phyloP scores from a whole-genome alignment of 805 yeast species.

The Cyberlindnera japonica region DNA sequence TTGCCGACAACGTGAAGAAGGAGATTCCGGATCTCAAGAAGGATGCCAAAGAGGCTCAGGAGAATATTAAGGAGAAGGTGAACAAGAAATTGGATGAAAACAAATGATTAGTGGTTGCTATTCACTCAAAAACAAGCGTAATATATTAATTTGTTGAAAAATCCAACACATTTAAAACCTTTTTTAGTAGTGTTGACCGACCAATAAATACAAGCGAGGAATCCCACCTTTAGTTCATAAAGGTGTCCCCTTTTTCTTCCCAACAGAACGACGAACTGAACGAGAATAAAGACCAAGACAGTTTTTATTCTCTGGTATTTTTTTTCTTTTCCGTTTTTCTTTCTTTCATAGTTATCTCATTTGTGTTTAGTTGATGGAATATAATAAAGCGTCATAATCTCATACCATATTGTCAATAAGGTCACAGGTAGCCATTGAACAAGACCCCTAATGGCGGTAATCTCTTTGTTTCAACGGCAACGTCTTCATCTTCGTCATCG shows the following conservation, averaged over 20 bases:
- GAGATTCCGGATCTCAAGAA: constrained; percentile 3
- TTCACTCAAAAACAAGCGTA: neutral
- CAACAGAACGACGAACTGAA: no score
- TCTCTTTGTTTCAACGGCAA: constrained; percentile 7
- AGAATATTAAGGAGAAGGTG: constrained; percentile 13
- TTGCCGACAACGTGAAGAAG: constrained; percentile 10
- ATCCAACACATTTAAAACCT: neutral
- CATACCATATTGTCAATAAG: no score
- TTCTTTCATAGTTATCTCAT: no score
- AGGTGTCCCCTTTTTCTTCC: no score
- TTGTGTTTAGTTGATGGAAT: neutral
- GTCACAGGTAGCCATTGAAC: constrained; percentile 21
- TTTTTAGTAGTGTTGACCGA: no score
- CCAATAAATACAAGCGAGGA: no score
- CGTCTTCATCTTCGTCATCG: constrained; percentile 19
- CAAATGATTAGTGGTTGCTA: neutral
- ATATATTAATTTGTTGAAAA: neutral
- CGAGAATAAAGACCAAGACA: no score
- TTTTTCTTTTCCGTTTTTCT: no score
- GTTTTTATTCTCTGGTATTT: no score
- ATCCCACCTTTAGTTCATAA: no score
- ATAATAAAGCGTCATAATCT: constrained; percentile 3
- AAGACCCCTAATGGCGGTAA: constrained; percentile 20
- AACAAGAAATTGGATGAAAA: constrained; percentile 4
- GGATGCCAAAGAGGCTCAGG: constrained; percentile 6